These are phyloP conservation scores for Polyplosphaeria fusca DNA, from an alignment of 495 filamentous ascomycete species.

Conservation along the genomic window DNA sequence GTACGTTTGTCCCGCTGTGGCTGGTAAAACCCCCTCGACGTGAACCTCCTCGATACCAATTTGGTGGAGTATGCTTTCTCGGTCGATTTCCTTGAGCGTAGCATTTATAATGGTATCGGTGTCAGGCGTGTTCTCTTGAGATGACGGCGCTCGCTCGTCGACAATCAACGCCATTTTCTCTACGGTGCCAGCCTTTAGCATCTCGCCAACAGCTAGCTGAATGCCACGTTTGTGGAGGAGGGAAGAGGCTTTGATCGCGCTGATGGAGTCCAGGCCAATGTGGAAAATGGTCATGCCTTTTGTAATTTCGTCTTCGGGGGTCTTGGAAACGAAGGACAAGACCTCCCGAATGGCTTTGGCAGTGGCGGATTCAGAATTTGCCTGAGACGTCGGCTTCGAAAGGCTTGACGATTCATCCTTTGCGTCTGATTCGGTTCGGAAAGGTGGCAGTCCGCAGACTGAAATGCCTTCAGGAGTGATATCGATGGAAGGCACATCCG, in stretches of 20 bases:
- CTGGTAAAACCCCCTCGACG: constrained; percentile 58
- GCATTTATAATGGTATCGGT: constrained; percentile 34
- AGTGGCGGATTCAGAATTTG: constrained; percentile 40
- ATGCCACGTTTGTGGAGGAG: constrained; percentile 61
- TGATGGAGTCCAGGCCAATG: constrained; percentile 87
- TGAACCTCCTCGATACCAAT: constrained; percentile 40
- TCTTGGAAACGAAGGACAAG: constrained; percentile 61
- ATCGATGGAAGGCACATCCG: constrained; percentile 50
- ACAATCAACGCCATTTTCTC: constrained; percentile 51
- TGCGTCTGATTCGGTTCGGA: constrained; percentile 29
- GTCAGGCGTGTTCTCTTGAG: constrained; percentile 11
- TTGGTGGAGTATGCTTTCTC: constrained; percentile 33
- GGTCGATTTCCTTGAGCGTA: constrained; percentile 40
- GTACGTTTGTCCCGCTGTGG: constrained; percentile 67
- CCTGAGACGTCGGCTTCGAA: background rate
- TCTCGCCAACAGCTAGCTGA: constrained; percentile 59
- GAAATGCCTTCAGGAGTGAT: constrained; percentile 47
- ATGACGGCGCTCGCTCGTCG: constrained; percentile 28
- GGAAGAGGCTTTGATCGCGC: constrained; percentile 69
- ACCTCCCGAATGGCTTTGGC: constrained; percentile 58
- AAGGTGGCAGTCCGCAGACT: constrained; percentile 52
- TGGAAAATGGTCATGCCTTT: constrained; percentile 71
- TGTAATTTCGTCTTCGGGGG: constrained; percentile 58
- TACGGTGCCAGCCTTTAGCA: constrained; percentile 63
- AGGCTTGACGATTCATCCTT: background rate